Base-by-base conservation (phyloP, 2,329 filamentous ascomycete species). In the Colletotrichum trifolii region DNA sequence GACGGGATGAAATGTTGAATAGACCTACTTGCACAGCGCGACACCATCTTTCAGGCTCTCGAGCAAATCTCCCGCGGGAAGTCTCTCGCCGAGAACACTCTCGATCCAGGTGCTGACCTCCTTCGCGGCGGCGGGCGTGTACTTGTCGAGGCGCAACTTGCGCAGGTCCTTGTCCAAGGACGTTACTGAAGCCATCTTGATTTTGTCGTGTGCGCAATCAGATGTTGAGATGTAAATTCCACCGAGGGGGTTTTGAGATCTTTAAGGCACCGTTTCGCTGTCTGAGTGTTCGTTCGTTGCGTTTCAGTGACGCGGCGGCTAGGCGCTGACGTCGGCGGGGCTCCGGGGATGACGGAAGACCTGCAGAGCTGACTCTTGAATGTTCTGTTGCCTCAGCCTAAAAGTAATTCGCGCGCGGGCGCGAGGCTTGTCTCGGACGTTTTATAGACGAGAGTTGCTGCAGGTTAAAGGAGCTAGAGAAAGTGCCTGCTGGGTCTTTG, bases 131-230 rank as follows among this genome's bases (percentile, higher is more conserved):
- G 91, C 89, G 25, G 94, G 93, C 2, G 95, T 98, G 80, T 97
- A 98, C 80, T 95, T 92, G 67, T 94, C 92, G 73, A 97, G 85
- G 79, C 96, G 94, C 85, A 98, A 79, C 77, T 90, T 94, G 85
- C 93, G 92, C 88, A 99, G 86, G 83, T 99, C 96, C 79, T 95
- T 95, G 80, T 98, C 96, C 67, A 99, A 84, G 68, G 93, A 97
- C 69, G 93, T 87, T 38, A 98, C 95, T 43, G 95, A 97, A 71
- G 95, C 94, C 95, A 98, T 98, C 68, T 59, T 75, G 47, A 15
- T 11, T 48, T 35, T 11, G 69, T 38, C 47, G 43, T 39, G 35
- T 43, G 46, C 45, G 45, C 38, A 42, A 25, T 25, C 25, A 25
- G 25, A 25, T 5, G 25, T 25, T 4, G 25, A 25, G 25, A 25